These are phyloP conservation scores for Triticum dicoccoides DNA, from an alignment of 176 grass and related monocot species.

Conservation along the genomic window DNA sequence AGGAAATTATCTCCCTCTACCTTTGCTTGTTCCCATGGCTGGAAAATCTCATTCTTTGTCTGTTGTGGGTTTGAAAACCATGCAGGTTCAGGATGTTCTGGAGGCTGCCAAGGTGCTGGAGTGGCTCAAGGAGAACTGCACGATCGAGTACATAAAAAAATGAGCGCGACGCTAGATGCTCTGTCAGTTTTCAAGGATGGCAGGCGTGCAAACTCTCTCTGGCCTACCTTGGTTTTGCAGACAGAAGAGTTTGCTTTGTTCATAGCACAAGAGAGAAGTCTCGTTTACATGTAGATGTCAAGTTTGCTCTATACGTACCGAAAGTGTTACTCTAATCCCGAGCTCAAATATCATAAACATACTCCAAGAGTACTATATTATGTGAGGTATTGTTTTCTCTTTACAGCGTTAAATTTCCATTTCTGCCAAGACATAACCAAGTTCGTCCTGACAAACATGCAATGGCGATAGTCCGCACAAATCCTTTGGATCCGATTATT, in stretches of 20 bases:
- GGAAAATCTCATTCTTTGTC: background rate
- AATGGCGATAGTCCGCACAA: too few species aligned
- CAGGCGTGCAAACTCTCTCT: constrained; percentile 13
- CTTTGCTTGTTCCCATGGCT: background rate
- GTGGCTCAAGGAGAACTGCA: constrained; percentile 86
- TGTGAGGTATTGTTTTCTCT: background rate
- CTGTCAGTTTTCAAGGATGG: background rate
- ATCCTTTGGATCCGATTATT: background rate
- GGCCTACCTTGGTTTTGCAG: background rate
- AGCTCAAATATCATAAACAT: too few species aligned
- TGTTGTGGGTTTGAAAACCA: background rate
- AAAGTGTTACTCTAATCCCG: too few species aligned
- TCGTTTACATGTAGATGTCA: constrained; percentile 18
- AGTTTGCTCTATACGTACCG: background rate
- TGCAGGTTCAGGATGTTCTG: constrained; percentile 76
- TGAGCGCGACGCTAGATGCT: constrained; percentile 18
- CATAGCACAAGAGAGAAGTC: background rate
- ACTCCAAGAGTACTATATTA: too few species aligned
- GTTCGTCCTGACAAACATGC: background rate
- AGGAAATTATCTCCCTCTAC: background rate
- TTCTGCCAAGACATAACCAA: background rate
- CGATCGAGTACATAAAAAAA: constrained; percentile 55
- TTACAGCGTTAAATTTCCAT: background rate
- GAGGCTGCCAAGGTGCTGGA: constrained; percentile 88
- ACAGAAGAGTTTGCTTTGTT: constrained; percentile 6